Percentiles rank a stretch among this genome's conserved stretches.
These are phyloP conservation scores for Xerocomellus intermedius DNA, from an alignment of 768 basidiomycete genomes.

Conservation along the genomic window DNA sequence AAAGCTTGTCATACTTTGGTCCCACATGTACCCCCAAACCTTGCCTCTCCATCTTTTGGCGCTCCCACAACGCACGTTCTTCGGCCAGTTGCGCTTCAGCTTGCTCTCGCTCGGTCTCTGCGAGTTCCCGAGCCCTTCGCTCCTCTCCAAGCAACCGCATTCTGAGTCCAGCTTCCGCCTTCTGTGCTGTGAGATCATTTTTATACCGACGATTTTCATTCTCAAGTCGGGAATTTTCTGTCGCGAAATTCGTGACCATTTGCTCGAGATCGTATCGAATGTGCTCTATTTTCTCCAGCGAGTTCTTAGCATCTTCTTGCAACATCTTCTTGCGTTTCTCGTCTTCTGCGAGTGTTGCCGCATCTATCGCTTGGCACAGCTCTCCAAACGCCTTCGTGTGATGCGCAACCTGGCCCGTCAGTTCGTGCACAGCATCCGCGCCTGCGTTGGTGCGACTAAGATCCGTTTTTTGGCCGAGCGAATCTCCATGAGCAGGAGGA, in stretches of 20 bases:
- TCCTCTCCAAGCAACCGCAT: slow-evolving; percentile 22
- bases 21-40: background rate
- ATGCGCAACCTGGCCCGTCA: slow-evolving; percentile 41
- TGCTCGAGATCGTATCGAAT: slow-evolving; percentile 41
- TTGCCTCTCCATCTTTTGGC: background rate
- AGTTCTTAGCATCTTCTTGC: slow-evolving; percentile 37
- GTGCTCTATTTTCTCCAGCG: slow-evolving; percentile 40
- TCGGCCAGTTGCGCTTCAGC: slow-evolving; percentile 18
- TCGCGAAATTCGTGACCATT: slow-evolving; percentile 35
- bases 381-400: slow-evolving; percentile 42
- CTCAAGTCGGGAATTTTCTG: slow-evolving; percentile 33
- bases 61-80: slow-evolving; percentile 11
- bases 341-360: slow-evolving; percentile 38
- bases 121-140: slow-evolving; percentile 15
- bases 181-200: slow-evolving; percentile 9
- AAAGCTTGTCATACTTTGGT: slow-evolving; percentile 7
- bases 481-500: slow-evolving; percentile 45
- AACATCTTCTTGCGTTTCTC: slow-evolving; percentile 39
- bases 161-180: slow-evolving; percentile 10
- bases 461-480: slow-evolving; percentile 40
- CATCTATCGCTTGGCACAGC: slow-evolving; percentile 42
- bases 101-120: slow-evolving; percentile 13
- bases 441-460: slow-evolving; percentile 45
- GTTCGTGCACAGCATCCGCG: slow-evolving; percentile 42
- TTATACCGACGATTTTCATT: slow-evolving; percentile 20